A percentile compares a stretch with the other conserved stretches of the same genome.
Conservation (phyloP, 768 basidiomycete genomes). For the Amanita thiersii region DNA sequence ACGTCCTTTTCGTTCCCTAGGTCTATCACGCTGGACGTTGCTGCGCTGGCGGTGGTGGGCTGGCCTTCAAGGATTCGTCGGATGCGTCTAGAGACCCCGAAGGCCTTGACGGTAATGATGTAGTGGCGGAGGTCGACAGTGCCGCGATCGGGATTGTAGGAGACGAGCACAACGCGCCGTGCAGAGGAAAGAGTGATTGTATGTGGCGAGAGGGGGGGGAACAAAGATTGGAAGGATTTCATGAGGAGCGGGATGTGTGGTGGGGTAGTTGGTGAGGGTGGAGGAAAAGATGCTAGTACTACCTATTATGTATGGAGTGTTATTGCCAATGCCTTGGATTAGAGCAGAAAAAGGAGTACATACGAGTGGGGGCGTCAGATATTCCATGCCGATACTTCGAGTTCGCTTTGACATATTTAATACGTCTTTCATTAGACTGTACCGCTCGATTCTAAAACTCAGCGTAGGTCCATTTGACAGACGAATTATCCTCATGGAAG, state of each 20-base stretch:
- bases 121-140: constrained; percentile 93
- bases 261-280: constrained; percentile 63
- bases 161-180: constrained; percentile 87
- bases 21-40: constrained; percentile 46
- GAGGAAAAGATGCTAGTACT: constrained; percentile 84
- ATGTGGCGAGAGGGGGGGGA: constrained; percentile 86
- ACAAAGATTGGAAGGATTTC: constrained; percentile 94
- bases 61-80: constrained; percentile 73
- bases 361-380: constrained; percentile 87
- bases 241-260: constrained; percentile 85
- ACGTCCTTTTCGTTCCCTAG: constrained; percentile 90
- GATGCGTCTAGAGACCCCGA: constrained; percentile 89
- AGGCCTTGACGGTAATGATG: constrained; percentile 90
- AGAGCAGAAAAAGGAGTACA: constrained; percentile 18
- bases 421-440: constrained; percentile 85
- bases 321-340: background rate
- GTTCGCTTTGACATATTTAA: constrained; percentile 57
- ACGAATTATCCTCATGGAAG: constrained; percentile 80
- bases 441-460: constrained; percentile 87
- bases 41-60: constrained; percentile 21
- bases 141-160: constrained; percentile 80
- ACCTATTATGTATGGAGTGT: constrained; percentile 41
- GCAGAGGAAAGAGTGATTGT: constrained; percentile 79
- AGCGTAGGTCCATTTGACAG: constrained; percentile 89
- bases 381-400: constrained; percentile 78